Conservation (phyloP, 2,329 filamentous ascomycete genomes). For the Alternaria incomplexa region DNA sequence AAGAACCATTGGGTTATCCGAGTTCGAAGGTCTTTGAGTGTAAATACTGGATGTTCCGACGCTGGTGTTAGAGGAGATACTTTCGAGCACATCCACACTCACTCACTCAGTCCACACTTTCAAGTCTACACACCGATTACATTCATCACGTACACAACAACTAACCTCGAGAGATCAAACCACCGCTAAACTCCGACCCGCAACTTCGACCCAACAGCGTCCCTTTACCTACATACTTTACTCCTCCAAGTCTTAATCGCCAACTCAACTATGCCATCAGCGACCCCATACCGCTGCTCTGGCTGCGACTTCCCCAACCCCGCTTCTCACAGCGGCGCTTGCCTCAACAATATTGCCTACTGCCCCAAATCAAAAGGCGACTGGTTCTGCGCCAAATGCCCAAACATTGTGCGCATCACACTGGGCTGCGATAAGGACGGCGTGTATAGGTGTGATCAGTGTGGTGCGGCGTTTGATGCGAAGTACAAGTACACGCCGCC, state of each 20-base stretch:
- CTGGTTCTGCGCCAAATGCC: slow-evolving; percentile 1
- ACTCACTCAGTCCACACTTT: no score
- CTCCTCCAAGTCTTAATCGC: no score
- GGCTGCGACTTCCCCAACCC: background rate
- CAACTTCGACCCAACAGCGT: no score
- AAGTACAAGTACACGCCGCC: background rate
- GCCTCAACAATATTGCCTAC: background rate
- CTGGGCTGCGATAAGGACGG: background rate
- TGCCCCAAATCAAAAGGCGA: background rate
- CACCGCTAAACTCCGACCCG: no score
- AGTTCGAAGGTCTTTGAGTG: background rate
- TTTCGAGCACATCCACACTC: no score
- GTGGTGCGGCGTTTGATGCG: background rate
- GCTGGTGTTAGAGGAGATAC: background rate
- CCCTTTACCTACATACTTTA: no score
- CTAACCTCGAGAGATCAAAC: no score
- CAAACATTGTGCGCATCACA: background rate
- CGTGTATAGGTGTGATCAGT: background rate
- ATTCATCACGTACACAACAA: no score
- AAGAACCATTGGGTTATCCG: background rate
- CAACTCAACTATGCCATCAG: background rate
- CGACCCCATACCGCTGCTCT: background rate
- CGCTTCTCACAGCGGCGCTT: background rate
- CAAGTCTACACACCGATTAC: no score
- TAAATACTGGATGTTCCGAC: background rate